Evolutionary conservation across 352 stramenopile species (phyloP).

Genomic region (Lagenidium sp.): DNA sequence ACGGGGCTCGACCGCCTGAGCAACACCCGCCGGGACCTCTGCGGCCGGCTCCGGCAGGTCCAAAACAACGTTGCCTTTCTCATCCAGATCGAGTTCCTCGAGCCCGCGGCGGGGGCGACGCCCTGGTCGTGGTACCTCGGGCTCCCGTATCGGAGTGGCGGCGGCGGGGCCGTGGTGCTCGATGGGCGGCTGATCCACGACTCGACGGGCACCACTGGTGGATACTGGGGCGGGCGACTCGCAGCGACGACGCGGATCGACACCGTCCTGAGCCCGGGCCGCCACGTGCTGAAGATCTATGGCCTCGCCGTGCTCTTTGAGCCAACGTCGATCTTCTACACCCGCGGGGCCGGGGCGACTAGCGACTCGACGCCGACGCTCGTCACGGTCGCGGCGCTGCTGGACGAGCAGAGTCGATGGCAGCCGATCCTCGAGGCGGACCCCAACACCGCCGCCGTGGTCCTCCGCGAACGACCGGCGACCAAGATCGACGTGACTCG

Average conservation of each 20-base stretch:
- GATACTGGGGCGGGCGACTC: conserved; percentile 33
- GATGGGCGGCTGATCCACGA: conserved; percentile 41
- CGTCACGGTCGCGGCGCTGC: conserved; percentile 14
- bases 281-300: conserved; percentile 39
- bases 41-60: conserved; percentile 28
- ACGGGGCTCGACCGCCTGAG: conserved; percentile 23
- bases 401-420: conserved; percentile 30
- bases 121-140: conserved; percentile 49
- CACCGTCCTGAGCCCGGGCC: conserved; percentile 25
- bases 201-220: conserved; percentile 21
- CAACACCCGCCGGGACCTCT: conserved; percentile 40
- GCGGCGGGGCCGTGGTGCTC: conserved; percentile 28
- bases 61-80: conserved; percentile 30
- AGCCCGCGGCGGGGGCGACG: conserved; percentile 20
- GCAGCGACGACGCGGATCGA: conserved; percentile 31
- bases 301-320: conserved; percentile 31
- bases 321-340: conserved; percentile 37
- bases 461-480: conserved; percentile 25
- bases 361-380: conserved; percentile 16
- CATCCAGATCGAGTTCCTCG: conserved; percentile 38
- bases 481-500: conserved; percentile 28
- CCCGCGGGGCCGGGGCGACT: too few relatives aligned
- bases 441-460: conserved; percentile 9
- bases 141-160: conserved; percentile 38
- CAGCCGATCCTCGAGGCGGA: conserved; percentile 21